Base-by-base conservation (phyloP, 257 asterid species). In the Striga asiatica region DNA sequence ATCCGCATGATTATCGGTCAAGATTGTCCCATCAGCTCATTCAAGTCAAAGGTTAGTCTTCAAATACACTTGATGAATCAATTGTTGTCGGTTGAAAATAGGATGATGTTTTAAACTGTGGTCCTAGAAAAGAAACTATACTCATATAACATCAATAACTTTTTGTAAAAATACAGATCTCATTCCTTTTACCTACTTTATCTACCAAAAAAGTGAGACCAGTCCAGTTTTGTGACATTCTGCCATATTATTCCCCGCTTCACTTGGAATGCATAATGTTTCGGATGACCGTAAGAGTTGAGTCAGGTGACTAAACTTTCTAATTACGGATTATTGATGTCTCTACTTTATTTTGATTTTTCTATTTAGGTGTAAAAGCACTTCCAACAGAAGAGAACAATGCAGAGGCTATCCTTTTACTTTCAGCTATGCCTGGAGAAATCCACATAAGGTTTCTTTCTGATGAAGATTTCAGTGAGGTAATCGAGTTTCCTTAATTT, bases 11-110 rank as follows among this genome's bases (percentile, higher is more conserved):
- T 66, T 54, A 14, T 58, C 50, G 6, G 49, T 69, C 73, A 38
- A 78, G 54, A 69, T 55, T 50, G 62, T 62, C 73, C 54, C 68
- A 71, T 74, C 83, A 78, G 66, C 96, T 91, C 50, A 68, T 78
- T 74, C 92, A 75, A 77, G 85, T 91, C 61, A 71, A 82, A 78
- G 98, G 98, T 87, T 52, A 66, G 77, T 65, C 25, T 65, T 45
- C 16, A 37, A 11, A 37, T 37, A 37, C 17, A 12, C 16, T 41
- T 41, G 21, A 41, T 22, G 22, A 16, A 18, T 41, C 48, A 6
- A 41, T 35, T 37, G 13, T 12, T 37, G 13, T 37, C 17, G 6
- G 16, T 3, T 37, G 13, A 37, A 17, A 9, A n/a, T n/a, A n/a
- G n/a, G n/a, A n/a, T n/a, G n/a, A n/a, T n/a, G n/a, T n/a, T n/a